Evolutionary conservation across 306 rosid genomes (phyloP).

Genomic region (Inga oerstediana): DNA sequence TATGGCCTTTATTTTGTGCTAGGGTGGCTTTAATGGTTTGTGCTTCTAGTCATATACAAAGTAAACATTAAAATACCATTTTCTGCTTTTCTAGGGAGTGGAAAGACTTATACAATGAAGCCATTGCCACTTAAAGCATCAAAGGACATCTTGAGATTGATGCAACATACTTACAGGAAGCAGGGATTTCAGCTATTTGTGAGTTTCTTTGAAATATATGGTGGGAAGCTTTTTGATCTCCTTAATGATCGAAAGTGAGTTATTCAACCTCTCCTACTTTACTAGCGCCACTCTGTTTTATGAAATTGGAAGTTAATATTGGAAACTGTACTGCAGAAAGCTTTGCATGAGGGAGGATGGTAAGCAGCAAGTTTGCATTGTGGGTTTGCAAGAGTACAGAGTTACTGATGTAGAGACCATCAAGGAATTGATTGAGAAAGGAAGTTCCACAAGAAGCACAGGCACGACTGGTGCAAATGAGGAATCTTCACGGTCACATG

Average conservation of each 20-base stretch:
- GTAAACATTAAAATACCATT: constrained; percentile 27
- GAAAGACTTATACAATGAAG: constrained; percentile 96
- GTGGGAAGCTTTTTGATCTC: constrained; percentile 96
- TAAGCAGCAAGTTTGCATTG: constrained; percentile 95
- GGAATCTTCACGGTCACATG: constrained; percentile 99
- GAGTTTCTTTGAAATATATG: constrained; percentile 98
- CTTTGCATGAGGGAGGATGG: constrained; percentile 99
- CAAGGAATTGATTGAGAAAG: constrained; percentile 91
- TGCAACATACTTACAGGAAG: constrained; percentile 92
- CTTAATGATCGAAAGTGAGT: constrained; percentile 94
- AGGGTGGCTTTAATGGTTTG: constrained; percentile 20
- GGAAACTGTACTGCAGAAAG: constrained; percentile 61
- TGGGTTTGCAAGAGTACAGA: constrained; percentile 93
- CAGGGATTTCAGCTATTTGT: constrained; percentile 92
- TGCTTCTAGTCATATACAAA: neutral
- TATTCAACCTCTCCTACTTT: constrained; percentile 16
- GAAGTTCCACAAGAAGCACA: constrained; percentile 90
- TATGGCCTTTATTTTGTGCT: neutral
- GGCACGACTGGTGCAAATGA: constrained; percentile 99
- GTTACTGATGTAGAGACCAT: constrained; percentile 96
- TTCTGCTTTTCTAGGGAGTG: constrained; percentile 73
- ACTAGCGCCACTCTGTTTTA: constrained; percentile 22
- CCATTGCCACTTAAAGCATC: constrained; percentile 97
- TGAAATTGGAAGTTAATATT: constrained; percentile 29
- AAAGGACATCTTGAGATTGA: constrained; percentile 89